Evolutionary conservation across 306 rosid genomes (phyloP).

Genomic region (Cucumis sativus): Cucumber_9930_V3 NC_026656.2:20559001-20559500

Average conservation of each 20-base stretch:
- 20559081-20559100: neutral
- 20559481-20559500: too few species aligned
- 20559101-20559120: neutral
- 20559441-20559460: too few species aligned
- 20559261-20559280: neutral
- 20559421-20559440: too few species aligned
- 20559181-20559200: constrained; percentile 56
- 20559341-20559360: too few species aligned
- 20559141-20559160: constrained; percentile 45
- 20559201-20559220: constrained; percentile 53
- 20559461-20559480: too few species aligned
- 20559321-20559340: neutral
- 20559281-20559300: neutral
- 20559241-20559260: constrained; percentile 42
- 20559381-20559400: too few species aligned
- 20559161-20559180: constrained; percentile 38
- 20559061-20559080: neutral
- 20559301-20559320: constrained; percentile 9
- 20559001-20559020: neutral
- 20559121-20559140: constrained; percentile 8
- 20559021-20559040: neutral
- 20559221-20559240: constrained; percentile 78
- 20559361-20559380: too few species aligned
- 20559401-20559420: too few species aligned
- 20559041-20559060: neutral